Evolutionary conservation across 2,329 filamentous ascomycete genomes (phyloP).

Genomic region (Sporothrix sp.): DNA sequence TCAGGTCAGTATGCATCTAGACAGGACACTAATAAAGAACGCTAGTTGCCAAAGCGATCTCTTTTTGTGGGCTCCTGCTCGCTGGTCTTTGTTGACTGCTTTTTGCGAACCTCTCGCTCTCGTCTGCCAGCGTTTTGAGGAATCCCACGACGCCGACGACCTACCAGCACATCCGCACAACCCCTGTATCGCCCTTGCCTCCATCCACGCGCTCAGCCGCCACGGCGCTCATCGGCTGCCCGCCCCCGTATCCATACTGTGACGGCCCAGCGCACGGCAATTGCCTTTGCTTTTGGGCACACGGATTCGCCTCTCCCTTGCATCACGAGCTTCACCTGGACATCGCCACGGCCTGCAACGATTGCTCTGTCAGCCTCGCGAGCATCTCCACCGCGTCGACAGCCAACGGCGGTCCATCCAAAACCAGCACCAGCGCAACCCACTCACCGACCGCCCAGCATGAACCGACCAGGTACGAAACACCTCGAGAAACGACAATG

Average conservation of each 20-base stretch:
- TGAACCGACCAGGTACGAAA: conserved; percentile 52
- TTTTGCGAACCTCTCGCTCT: conserved; percentile 2
- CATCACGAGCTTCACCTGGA: neutral
- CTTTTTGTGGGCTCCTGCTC: neutral
- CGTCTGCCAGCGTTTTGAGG: neutral
- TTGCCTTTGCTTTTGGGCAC: no score
- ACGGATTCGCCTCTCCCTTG: neutral
- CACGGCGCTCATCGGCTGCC: no score
- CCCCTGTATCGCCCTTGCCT: no score
- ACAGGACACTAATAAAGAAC: neutral
- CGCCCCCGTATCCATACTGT: no score
- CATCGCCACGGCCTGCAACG: neutral
- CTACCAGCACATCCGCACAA: no score
- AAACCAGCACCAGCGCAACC: neutral
- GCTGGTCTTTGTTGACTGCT: conserved; percentile 11
- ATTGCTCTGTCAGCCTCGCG: neutral
- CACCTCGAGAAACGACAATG: neutral
- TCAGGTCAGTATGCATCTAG: neutral
- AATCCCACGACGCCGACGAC: neutral
- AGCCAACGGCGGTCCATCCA: neutral
- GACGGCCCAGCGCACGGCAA: no score
- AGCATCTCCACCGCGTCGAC: neutral
- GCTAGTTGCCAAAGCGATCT: conserved; percentile 2
- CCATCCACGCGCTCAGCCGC: no score
- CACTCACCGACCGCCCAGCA: conserved; percentile 26